Evolutionary conservation across 352 stramenopile species (phyloP), one percentile per base, ranked within the genome.

Genomic region (Globisporangium nunn): DNA sequence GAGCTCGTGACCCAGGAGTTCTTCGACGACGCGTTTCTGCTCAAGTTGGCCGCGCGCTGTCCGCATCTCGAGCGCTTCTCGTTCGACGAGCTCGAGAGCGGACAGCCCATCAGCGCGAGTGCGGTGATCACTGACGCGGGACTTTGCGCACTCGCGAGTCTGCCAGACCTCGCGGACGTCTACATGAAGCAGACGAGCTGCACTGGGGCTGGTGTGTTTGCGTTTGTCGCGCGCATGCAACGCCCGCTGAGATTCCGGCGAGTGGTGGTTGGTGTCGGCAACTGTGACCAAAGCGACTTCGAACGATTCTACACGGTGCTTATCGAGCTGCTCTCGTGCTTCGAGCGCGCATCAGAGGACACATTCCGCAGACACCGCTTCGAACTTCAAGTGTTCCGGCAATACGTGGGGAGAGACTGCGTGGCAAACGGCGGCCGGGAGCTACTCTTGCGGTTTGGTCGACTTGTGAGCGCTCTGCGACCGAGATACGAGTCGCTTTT

Each of bases 181-280:
- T 57, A 62, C 18, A 23, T 57, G 14, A 62, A 62, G n/a, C 57
- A 62, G 40, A 54, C 47, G 39, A 52, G 50, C 39, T 62, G 57
- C 57, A 57, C 39, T 12, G 57, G 50, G 18, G 33, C 18, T 5
- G 57, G 57, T 29, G 37, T 46, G 23, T 62, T 62, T 37, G 50
- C 57, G 23, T 50, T 62, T 3, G 50, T 62, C 17, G 23, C 37
- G 8, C 3, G 14, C 17, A 62, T 56, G 41, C 31, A 11, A 3
- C 56, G 56, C 15, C 56, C 56, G 29, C 29, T 47, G 49, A 33
- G 44, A 6, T 37, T 18, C 3, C 50, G 49, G 4, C 40, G 23
- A 14, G 46, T 62, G 12, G 18, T 43, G 12, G 4, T 62, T 2
- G 56, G 35, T 8, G 50, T 52, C 6, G 56, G 56, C 17, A 47